Percentiles rank a stretch among this genome's conserved stretches.
These are phyloP conservation scores for Lactarius psammicola DNA, from an alignment of 768 basidiomycete species.

Conservation along the genomic window DNA sequence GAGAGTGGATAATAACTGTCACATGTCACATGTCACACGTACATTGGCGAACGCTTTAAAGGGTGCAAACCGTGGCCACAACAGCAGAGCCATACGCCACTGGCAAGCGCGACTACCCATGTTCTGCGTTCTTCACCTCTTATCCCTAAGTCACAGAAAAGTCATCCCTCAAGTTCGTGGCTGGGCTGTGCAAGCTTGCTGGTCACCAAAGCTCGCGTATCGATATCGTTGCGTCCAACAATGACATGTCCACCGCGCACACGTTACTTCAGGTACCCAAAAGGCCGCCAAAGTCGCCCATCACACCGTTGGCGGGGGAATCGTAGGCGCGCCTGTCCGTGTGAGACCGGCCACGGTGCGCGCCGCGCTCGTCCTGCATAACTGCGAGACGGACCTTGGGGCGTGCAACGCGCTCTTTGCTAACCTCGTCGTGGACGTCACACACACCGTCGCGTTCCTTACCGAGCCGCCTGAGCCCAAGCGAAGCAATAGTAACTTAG, in stretches of 20 bases:
- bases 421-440: slow-evolving; percentile 72
- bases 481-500: slow-evolving; percentile 27
- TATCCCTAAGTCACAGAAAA: slow-evolving; percentile 58
- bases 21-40: no score
- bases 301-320: slow-evolving; percentile 59
- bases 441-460: slow-evolving; percentile 78
- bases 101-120: background rate
- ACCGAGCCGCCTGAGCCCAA: slow-evolving; percentile 37
- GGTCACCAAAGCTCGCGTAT: slow-evolving; percentile 84
- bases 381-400: slow-evolving; percentile 97
- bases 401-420: slow-evolving; percentile 81
- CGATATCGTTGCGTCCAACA: slow-evolving; percentile 67
- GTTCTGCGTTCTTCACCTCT: slow-evolving; percentile 34
- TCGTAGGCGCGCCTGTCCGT: no score
- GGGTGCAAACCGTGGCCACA: no score
- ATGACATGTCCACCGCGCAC: slow-evolving; percentile 71
- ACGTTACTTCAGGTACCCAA: no score
- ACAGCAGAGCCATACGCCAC: no score
- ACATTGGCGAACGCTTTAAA: no score
- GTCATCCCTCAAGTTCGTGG: slow-evolving; percentile 72
- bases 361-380: slow-evolving; percentile 88
- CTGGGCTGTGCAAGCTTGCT: slow-evolving; percentile 84
- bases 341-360: slow-evolving; percentile 60
- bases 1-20: no score
- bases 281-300: slow-evolving; percentile 76